Evolutionary conservation across 176 grass and related monocot species (phyloP), one percentile per base, ranked within the genome.

Genomic region (Carex cristatella): DNA sequence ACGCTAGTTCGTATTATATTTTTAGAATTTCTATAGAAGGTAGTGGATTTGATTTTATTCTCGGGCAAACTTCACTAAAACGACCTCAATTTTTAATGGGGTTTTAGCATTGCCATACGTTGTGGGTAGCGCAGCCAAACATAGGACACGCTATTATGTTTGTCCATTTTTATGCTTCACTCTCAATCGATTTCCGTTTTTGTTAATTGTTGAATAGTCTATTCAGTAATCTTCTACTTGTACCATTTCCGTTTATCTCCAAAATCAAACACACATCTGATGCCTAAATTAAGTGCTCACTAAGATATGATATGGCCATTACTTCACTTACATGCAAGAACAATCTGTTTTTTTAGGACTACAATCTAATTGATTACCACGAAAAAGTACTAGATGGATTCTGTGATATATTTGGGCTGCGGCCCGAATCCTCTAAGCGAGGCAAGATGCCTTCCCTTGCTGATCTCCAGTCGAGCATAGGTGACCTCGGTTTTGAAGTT

Each of bases 371-470:
- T 78, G 96, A 99, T 86, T 99, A 99, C 85, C 85, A 94, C 79
- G 96, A 99, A 85, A 99, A 92, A 85, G 87, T 99, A 88, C 51
- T 92, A 75, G 96, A 99, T 92, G 96, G 96, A 32, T 99, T 99
- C 93, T 99, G 90, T 67, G 96, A 99, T 81, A 95, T 99, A 79
- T 91, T 94, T 89, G 91, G 88, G 59, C 86, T 87, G 76, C 90
- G 87, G 38, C 83, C 87, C 61, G 87, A 95, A 70, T 89, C 85
- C 63, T 93, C 88, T 11, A 90, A 75, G 74, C 93, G 93, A 63
- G 89, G 89, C 55, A 93, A 90, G 59, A 91, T 99, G 91, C 96
- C 96, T 68, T 94, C 93, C 59, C 84, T 95, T 67, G 84, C 87
- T 63, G 93, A 99, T 85, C 96, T 99, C 65, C 96, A 99, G 85